Evolutionary conservation across 2,329 filamentous ascomycete genomes (phyloP), one percentile per base, ranked within the genome.

Genomic region (Ophiocordyceps robertsii): DNA sequence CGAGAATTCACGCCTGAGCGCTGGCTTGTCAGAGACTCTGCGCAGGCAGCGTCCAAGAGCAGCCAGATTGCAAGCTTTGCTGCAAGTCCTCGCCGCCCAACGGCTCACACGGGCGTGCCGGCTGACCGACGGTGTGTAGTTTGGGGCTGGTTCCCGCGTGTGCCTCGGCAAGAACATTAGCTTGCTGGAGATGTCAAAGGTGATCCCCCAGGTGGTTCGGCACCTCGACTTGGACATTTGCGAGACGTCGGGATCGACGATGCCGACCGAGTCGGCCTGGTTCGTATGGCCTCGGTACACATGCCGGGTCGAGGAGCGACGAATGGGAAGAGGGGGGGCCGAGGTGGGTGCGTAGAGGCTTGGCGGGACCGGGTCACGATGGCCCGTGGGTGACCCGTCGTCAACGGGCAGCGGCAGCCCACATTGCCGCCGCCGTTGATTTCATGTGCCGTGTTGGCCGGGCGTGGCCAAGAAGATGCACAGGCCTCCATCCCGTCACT

Each of bases 1-100:
- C n/a, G n/a, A 38, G 59, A 62, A 43, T 75, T 67, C 49, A 56
- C 62, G 19, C 72, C 72, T 1, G 69, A 70, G 40, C 60, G 72
- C 37, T 75, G 70, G 68, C 48, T 75, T 4, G 58, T 10, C 36
- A 67, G n/a, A n/a, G n/a, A 43, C 4, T 24, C 24, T 24, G n/a
- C n/a, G n/a, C n/a, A n/a, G n/a, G n/a, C n/a, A n/a, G n/a, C 24
- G 24, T 24, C 24, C 4, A 24, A 24, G 24, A 24, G 24, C 24
- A 4, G 24, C 24, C 33, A 16, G 33, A 16, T 6, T 17, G 12
- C 19, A 10, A 38, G 17, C 36, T 51, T 56, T 14, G 54, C 55
- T 5, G 31, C 27, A 30, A 29, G 40, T 42, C 30, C 30, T 11
- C 4, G 24, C 24, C 4, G 24, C 24, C 7, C 24, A 7, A 24